A percentile compares a stretch with the other conserved stretches of the same genome.
These are phyloP conservation scores for Plasmodiophora brassicae DNA, from an alignment of 208 protist genomes.

Conservation along the genomic window DNA sequence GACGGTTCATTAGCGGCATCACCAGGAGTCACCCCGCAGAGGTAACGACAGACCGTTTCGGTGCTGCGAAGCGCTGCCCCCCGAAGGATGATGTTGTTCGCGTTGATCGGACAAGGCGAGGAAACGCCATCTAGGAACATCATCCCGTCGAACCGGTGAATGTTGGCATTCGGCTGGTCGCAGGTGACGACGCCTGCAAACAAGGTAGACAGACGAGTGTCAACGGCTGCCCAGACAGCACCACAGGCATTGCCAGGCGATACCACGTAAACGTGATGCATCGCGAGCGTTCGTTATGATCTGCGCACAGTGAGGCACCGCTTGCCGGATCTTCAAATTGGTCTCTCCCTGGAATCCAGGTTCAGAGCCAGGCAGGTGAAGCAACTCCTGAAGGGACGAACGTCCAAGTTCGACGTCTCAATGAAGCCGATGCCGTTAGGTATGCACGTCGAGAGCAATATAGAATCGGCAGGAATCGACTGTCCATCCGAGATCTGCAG, in stretches of 20 bases:
- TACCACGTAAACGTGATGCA: background rate
- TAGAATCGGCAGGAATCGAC: conserved; percentile 28
- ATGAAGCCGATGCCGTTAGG: conserved; percentile 44
- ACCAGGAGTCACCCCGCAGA: too few relatives aligned
- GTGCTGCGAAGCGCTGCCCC: background rate
- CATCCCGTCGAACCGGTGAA: background rate
- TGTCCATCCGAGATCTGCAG: conserved; percentile 35
- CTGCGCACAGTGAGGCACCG: background rate
- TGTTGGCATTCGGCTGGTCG: background rate
- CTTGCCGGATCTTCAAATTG: conserved; percentile 45
- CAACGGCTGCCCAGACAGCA: too few relatives aligned
- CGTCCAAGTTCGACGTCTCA: conserved; percentile 51
- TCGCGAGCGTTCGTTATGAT: background rate
- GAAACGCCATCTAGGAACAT: background rate
- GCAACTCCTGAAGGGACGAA: background rate
- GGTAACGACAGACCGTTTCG: too few relatives aligned
- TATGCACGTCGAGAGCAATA: conserved; percentile 24
- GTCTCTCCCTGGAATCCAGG: conserved; percentile 37
- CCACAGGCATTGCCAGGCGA: too few relatives aligned
- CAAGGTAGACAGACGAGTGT: too few relatives aligned
- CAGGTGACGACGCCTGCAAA: background rate
- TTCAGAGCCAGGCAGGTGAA: background rate
- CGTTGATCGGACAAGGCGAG: background rate
- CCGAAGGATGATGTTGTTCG: background rate
- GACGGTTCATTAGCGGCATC: too few relatives aligned